phyloP scores from a whole-genome alignment of 2,329 filamentous ascomycete species.

The Pseudocercospora ulei region DNA sequence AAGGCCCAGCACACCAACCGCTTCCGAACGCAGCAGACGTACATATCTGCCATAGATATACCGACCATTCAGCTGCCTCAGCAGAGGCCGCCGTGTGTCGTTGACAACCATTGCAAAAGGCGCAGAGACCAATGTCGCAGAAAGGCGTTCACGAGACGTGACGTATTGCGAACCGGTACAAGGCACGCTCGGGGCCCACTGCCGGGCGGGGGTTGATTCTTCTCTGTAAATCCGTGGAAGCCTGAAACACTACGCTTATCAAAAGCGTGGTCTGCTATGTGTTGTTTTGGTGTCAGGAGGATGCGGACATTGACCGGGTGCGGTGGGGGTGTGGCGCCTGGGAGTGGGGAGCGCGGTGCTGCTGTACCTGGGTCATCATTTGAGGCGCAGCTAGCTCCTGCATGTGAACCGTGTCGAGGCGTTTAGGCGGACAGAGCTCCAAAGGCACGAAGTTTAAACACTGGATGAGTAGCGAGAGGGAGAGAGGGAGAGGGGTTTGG shows the following conservation, averaged over 20 bases:
- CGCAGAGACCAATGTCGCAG: slow-evolving; percentile 1
- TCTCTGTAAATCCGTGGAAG: no score
- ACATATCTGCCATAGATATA: slow-evolving; percentile 66
- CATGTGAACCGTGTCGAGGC: slow-evolving; percentile 1
- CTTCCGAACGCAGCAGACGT: no score
- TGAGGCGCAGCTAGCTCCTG: no score
- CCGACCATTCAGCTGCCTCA: slow-evolving; percentile 58
- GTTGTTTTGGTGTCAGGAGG: no score
- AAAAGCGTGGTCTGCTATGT: no score
- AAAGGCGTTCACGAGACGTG: background rate
- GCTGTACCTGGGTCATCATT: background rate
- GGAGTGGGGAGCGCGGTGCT: background rate
- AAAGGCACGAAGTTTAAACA: background rate
- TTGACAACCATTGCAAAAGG: slow-evolving; percentile 34
- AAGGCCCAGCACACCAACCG: no score
- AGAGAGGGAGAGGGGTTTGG: background rate
- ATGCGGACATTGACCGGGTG: no score
- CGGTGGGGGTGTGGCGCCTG: background rate
- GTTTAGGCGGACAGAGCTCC: background rate
- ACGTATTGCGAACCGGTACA: background rate
- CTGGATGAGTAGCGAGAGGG: background rate
- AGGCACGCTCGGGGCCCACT: slow-evolving; percentile 1
- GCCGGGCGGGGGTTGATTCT: no score
- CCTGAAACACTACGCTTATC: no score
- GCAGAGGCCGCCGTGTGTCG: slow-evolving; percentile 45